Evolutionary conservation across 225 moss, liverwort and hornwort species (phyloP).

Genomic region (Anthoceros angustus): DNA sequence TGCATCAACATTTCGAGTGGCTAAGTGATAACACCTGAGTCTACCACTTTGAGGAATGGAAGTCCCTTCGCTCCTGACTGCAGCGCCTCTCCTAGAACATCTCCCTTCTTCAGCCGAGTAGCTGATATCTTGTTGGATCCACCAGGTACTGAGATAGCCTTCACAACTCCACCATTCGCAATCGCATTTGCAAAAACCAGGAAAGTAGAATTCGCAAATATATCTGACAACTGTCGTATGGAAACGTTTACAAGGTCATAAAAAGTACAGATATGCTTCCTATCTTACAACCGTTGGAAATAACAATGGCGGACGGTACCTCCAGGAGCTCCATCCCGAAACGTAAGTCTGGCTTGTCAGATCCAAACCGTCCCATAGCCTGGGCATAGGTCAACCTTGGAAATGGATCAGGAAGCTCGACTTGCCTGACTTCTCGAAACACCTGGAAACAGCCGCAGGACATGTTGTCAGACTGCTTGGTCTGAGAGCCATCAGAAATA

Average conservation of each 20-base stretch:
- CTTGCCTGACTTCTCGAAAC: conserved; percentile 48
- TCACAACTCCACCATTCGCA: conserved; percentile 54
- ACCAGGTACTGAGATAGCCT: conserved; percentile 61
- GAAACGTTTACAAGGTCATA: neutral
- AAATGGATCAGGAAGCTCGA: conserved; percentile 74
- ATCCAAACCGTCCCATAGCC: conserved; percentile 82
- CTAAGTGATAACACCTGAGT: conserved; percentile 27
- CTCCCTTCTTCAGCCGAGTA: conserved; percentile 85
- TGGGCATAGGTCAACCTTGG: conserved; percentile 71
- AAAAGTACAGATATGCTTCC: neutral
- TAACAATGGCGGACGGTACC: conserved; percentile 18
- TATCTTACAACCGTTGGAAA: neutral
- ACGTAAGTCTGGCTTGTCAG: conserved; percentile 91
- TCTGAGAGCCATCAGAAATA: neutral
- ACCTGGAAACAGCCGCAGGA: conserved; percentile 21
- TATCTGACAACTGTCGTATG: conserved; percentile 39
- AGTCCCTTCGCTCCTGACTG: conserved; percentile 73
- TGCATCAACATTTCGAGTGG: no score
- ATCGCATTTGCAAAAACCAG: conserved; percentile 64
- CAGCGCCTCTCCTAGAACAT: conserved; percentile 61
- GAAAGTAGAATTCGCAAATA: conserved; percentile 52
- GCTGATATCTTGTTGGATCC: conserved; percentile 65
- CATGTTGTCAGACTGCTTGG: conserved; percentile 8
- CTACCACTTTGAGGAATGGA: conserved; percentile 69
- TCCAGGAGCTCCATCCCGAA: conserved; percentile 71